Conservation (phyloP, 768 basidiomycete genomes). For the Suillus tomentosus region DNA sequence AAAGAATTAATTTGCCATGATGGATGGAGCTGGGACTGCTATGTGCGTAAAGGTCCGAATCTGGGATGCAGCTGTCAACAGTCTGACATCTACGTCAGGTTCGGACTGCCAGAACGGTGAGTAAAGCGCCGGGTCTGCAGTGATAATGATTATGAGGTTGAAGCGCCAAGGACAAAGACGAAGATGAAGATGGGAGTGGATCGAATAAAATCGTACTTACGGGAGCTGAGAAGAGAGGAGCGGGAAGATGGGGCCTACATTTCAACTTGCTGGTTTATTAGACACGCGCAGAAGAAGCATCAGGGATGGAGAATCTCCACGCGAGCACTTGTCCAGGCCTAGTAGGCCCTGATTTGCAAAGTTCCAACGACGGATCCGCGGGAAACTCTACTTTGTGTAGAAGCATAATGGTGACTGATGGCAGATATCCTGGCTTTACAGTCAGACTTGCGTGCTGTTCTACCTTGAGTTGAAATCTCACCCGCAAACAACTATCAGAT, state of each 20-base stretch:
- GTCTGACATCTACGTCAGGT: background rate
- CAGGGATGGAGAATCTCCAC: background rate
- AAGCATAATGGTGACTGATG: conserved; percentile 9
- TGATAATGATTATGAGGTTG: background rate
- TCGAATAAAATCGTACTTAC: background rate
- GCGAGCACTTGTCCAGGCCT: background rate
- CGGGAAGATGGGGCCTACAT: background rate
- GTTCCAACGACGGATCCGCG: background rate
- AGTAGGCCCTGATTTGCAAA: background rate
- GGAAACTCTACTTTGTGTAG: background rate
- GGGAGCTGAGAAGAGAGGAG: background rate
- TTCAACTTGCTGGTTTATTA: background rate
- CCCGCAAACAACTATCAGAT: background rate
- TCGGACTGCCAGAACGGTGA: background rate
- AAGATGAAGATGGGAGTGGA: background rate
- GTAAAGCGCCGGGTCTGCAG: background rate
- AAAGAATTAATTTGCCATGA: background rate
- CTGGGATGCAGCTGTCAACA: background rate
- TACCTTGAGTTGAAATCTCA: background rate
- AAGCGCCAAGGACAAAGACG: no score
- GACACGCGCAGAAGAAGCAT: background rate
- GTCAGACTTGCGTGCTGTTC: conserved; percentile 14
- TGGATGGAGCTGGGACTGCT: background rate
- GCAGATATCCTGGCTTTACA: conserved; percentile 9
- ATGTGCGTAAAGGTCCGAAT: background rate